Base-by-base conservation (phyloP, 2,329 filamentous ascomycete species). In the Diplodia sapinea region DNA sequence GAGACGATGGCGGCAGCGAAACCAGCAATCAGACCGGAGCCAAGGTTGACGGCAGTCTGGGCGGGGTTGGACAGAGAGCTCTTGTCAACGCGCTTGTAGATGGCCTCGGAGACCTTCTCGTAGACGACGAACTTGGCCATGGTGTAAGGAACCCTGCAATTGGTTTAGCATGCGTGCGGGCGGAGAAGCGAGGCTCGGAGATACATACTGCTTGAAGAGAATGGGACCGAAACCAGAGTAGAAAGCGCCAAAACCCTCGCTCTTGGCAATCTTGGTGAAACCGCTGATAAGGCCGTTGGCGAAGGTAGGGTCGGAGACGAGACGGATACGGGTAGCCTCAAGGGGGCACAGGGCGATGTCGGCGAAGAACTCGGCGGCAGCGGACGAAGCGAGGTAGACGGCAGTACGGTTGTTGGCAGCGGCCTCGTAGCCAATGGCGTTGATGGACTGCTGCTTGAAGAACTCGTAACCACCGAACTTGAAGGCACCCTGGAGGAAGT, bases 381-480 rank as follows among this genome's bases (percentile, higher is more conserved):
- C 87, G 70, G 87, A 82, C 33, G 85, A 86, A 73, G 86, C 91
- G 73, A 93, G 87, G 87, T 94, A 94, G 82, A 94, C 89, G 73
- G 88, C 88, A 70, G 90, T 93, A 75, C 91, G 88, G 88, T 94
- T 92, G 81, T 92, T 87, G 75, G 86, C 85, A 74, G 91, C 91
- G 72, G 76, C 72, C 76, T 80, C 79, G 79, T 89, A 89, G 77
- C 93, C 93, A 77, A 96, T 82, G 71, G 85, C 70, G 85, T 92
- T 90, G 82, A 96, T 95, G 79, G 85, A 88, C 84, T 95, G 91
- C 85, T 94, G 88, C 90, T 96, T 96, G 91, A 96, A 96, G 84
- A 96, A 90, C 85, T 96, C 93, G 83, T 96, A 96, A 80, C 93
- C 93, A 81, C 93, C 93, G 82, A 95, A 95, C 85, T 96, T 96